These are phyloP conservation scores for Abrus pulchellus DNA, from an alignment of 306 rosid species.

Conservation along the genomic window DNA sequence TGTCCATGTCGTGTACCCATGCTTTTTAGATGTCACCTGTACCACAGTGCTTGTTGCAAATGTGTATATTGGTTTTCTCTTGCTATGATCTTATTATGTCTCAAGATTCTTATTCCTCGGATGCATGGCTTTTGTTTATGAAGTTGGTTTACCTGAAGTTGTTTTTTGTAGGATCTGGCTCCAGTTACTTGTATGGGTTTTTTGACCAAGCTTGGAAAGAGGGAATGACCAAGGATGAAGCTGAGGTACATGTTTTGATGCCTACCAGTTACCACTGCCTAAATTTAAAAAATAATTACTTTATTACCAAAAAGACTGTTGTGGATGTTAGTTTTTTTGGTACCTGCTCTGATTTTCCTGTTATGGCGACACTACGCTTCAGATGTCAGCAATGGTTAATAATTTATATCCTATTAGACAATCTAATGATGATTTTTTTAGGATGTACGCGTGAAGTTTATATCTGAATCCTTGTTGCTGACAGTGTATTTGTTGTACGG, in stretches of 20 bases:
- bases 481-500: slow-evolving; percentile 21
- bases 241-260: slow-evolving; percentile 74
- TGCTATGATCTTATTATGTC: neutral
- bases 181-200: slow-evolving; percentile 96
- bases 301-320: slow-evolving; percentile 3
- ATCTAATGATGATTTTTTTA: neutral
- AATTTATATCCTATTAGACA: neutral
- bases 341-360: neutral
- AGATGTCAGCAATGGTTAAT: slow-evolving; percentile 10
- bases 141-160: slow-evolving; percentile 34
- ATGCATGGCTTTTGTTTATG: slow-evolving; percentile 11
- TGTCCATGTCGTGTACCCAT: neutral
- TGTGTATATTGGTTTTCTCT: slow-evolving; percentile 4
- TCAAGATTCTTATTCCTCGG: neutral
- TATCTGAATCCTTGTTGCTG: slow-evolving; percentile 26
- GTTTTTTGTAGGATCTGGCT: slow-evolving; percentile 85
- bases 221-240: slow-evolving; percentile 97
- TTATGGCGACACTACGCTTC: slow-evolving; percentile 6
- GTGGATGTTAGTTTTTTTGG: slow-evolving; percentile 29
- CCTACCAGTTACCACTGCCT: slow-evolving; percentile 21
- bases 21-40: slow-evolving; percentile 16
- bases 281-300: slow-evolving; percentile 7
- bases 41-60: neutral
- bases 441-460: neutral
- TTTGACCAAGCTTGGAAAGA: slow-evolving; percentile 98